These are phyloP conservation scores for Xylariaceae sp. DNA, from an alignment of 2,329 filamentous ascomycete genomes.

Conservation along the genomic window DNA sequence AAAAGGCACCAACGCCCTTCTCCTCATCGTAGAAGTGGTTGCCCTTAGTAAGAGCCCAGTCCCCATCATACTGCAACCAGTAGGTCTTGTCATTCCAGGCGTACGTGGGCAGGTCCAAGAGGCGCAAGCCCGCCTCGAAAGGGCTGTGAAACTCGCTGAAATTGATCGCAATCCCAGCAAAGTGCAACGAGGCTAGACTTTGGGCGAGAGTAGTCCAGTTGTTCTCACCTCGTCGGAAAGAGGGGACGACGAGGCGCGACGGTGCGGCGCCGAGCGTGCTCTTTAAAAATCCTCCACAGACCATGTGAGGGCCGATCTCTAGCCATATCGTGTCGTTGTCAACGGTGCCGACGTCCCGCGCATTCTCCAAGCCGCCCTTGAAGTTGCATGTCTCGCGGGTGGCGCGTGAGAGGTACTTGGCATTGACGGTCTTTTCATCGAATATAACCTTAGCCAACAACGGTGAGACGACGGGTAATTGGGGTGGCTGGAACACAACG, in stretches of 20 bases:
- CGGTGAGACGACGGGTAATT: not conserved
- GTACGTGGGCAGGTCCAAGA: slow-evolving; percentile 65
- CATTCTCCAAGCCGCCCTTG: slow-evolving; percentile 49
- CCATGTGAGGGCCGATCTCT: slow-evolving; percentile 65
- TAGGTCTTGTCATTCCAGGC: slow-evolving; percentile 71
- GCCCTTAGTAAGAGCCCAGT: slow-evolving; percentile 66
- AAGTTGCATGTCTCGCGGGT: slow-evolving; percentile 58
- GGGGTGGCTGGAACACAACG: not conserved
- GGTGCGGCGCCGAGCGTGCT: slow-evolving; percentile 41
- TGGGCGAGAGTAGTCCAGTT: slow-evolving; percentile 53
- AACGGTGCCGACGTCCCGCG: slow-evolving; percentile 45
- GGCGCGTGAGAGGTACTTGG: slow-evolving; percentile 34
- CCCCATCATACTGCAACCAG: slow-evolving; percentile 60
- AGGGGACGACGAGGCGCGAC: slow-evolving; percentile 39
- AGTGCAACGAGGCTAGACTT: slow-evolving; percentile 51
- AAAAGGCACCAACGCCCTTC: not conserved
- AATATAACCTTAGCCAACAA: not conserved
- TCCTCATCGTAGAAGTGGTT: slow-evolving; percentile 1
- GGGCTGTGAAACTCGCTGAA: slow-evolving; percentile 67
- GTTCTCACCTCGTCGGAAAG: slow-evolving; percentile 52
- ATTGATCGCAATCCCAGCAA: slow-evolving; percentile 58
- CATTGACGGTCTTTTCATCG: not conserved
- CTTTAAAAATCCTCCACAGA: slow-evolving; percentile 59
- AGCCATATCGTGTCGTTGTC: slow-evolving; percentile 58
- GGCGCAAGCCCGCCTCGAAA: slow-evolving; percentile 37